Evolutionary conservation across 176 grass and related monocot species (phyloP), one percentile per base, ranked within the genome.

Genomic region (Carex littledalei): DNA sequence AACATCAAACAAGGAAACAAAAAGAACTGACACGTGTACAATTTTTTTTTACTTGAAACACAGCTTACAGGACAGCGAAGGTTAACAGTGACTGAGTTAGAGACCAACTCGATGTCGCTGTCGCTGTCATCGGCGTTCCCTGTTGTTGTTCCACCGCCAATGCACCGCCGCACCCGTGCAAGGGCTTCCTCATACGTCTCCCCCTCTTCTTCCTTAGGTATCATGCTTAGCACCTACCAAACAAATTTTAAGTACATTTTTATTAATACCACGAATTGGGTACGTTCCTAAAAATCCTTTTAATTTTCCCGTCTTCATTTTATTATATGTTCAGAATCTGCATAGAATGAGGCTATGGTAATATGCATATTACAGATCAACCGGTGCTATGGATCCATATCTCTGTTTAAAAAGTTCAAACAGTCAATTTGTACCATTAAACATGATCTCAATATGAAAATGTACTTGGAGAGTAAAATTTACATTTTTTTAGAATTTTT

Each of bases 51-150:
- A 24, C 35, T 63, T 64, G 11, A 24, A 22, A 61, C 9, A 82
- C 58, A 84, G 80, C 94, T 94, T 93, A 97, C 95, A 31, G 95
- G 95, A 63, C 95, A 97, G 35, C 95, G 95, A 68, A 97, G 87
- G 84, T 93, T 94, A 37, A 97, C 88, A 45, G 91, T 90, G 56
- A 97, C 89, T 15, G 82, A 90, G 85, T 97, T 89, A 63, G 95
- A 89, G 32, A 97, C 90, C 61, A 97, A 88, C 86, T 97, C 95
- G 26, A 97, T 90, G 89, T 97, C 95, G 37, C 91, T 97, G 81
- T 97, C 95, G 62, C 92, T 87, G 50, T 91, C 61, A 52, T 83
- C 89, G 53, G 90, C 90, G 77, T 90, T 86, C 71, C 88, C 89
- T 74, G 87, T 86, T 84, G 84, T 88, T 54, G 90, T 70, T 84